Evolutionary conservation across 306 rosid genomes (phyloP), one percentile per base, ranked within the genome.

Genomic region (Cotoneaster glaucophyllus): DNA sequence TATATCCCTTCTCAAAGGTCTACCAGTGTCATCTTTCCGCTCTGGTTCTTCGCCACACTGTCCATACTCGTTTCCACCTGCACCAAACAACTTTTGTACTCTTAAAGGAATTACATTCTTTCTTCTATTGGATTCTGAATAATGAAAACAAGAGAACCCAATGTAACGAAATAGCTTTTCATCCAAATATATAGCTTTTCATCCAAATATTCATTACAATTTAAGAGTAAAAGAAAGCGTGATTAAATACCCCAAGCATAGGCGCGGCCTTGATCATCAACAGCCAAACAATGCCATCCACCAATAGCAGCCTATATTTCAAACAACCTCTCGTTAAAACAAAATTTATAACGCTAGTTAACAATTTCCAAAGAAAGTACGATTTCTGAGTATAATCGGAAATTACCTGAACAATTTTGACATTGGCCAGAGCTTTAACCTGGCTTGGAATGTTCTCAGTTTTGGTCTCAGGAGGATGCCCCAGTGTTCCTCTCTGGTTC

Each of bases 211-310:
- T 67, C 50, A 52, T 25, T 54, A 8, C 25, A 72, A 74, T 64
- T 70, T 79, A 39, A 19, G 3, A 26, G 14, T 64, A 12, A 44
- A 58, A 32, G 61, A 64, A 13, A 67, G 37, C 28, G 18, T 57
- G 54, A 29, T 48, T 6, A 73, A 61, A 39, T 88, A 96, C 98
- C 98, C 99, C 99, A 96, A 29, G 99, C 98, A 52, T 90, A 96
- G 64, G 99, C 97, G 67, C 90, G 85, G 75, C 99, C 99, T 77
- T 93, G 96, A 84, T 92, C 98, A 81, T 96, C 98, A 65, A 96
- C 99, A 82, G 98, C 99, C 93, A 96, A 84, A 82, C 99, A 96
- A 76, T 96, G 99, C 99, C 98, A 93, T 17, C 99, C 99, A 64
- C 97, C 99, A 83, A 96, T 96, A 50, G 99, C 99, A 28, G 98